Evolutionary conservation across 2,329 filamentous ascomycete genomes (phyloP), one percentile per base, ranked within the genome.

Genomic region (Endoconidiophora polonica): DNA sequence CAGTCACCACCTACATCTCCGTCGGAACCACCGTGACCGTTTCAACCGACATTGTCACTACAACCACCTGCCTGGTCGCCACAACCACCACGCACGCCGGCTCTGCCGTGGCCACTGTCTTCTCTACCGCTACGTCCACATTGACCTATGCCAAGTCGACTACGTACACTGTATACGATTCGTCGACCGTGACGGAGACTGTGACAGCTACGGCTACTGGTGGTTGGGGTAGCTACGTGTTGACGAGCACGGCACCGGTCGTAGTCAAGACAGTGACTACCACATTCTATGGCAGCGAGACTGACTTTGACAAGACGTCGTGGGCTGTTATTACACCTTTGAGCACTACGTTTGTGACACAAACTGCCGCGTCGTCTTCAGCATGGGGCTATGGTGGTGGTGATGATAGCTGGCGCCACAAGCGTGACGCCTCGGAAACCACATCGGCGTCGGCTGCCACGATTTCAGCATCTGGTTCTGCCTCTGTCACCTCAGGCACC

Each of bases 31-130:
- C 51, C 9, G n/a, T 49, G 23, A 46, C 47, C 7, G 29, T 46
- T 24, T 40, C 22, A 9, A 46, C 51, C 14, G 42, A 53, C 24
- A 42, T 53, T 23, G 49, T 42, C 46, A 42, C 46, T 10, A 53
- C 51, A 4, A 42, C 42, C 5, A 49, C 51, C 3, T 47, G 22
- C 46, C 16, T 41, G 3, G 46, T 49, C 16, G 44, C 51, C 37
- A 49, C 46, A 6, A 37, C 36, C 10, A 53, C 46, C 42, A 53
- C 46, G 0, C 46, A 42, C 4, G 12, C 38, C 37, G n/a, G 29
- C 43, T 46, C 38, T 16, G 24, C 43, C 18, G 49, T 47, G 2
- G 43, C 43, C 41, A 49, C 46, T 20, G 29, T 53, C 16, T 49
- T 36, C 51, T 9, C 41, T 14, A 49, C 51, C 23, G 37, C 14